Base-by-base conservation (phyloP, 2,329 filamentous ascomycete genomes). In the Ophiostoma sp. region DNA sequence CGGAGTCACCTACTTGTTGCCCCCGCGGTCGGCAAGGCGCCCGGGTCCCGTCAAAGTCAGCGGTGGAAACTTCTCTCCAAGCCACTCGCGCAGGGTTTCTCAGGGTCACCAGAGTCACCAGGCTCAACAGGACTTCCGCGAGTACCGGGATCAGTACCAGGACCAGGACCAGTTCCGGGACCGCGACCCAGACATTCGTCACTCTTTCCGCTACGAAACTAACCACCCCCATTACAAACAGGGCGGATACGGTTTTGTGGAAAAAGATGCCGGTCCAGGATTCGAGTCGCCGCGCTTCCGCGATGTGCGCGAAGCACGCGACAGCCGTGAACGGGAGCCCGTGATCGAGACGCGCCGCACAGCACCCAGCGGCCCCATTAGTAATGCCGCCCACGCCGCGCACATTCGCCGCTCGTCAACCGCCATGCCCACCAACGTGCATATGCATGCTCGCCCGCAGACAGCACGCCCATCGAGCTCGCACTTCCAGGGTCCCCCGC, bases 161-260 rank as follows among this genome's bases (percentile, higher is more conserved):
- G 44, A 48, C 20, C 44, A 48, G 20, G 6, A 20, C 20, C 44
- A 20, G 27, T 13, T 35, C 57, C 15, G 44, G 17, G 44, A 62
- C 57, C 60, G 36, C 1, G 31, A 64, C 60, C 31, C 20, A 23
- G 36, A 48, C 36, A 48, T 27, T 33, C 39, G 36, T 31, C 65
- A 67, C 23, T 44, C 65, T 27, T 82, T 82, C 79, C 83, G 81
- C 81, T 80, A 84, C 81, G 81, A 81, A 80, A 86, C 85, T 87
- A 84, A 87, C 86, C 79, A 82, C 81, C 80, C 80, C 80, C 82
- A 72, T 41, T 54, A 83, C 81, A 78, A 80, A 79, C 85, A 87
- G 85, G 82, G 78, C 77, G 79, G 77, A 70, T 77, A 76, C 75
- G 74, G 75, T 75, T 74, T 72, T 66, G 69, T 78, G 72, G 77